phyloP scores from a whole-genome alignment of 2,329 filamentous ascomycete genomes.

The Incumbomyces lentus region DNA sequence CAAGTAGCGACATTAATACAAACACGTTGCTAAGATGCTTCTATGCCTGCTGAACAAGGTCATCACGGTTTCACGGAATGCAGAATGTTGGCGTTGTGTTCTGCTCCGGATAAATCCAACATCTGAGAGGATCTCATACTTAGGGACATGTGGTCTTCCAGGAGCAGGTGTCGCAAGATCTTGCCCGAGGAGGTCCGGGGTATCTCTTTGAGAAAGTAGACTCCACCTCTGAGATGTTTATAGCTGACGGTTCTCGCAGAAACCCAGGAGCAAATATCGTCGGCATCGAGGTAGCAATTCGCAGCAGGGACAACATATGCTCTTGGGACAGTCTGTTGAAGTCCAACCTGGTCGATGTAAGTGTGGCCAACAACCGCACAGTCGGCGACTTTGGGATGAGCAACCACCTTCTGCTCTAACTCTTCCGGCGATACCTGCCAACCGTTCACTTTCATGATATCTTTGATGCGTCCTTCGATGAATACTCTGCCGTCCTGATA shows the following conservation, averaged over 20 bases:
- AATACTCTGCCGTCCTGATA: constrained; percentile 29
- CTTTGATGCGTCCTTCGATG: constrained; percentile 34
- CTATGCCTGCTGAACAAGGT: too few relatives aligned
- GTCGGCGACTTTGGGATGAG: constrained; percentile 34
- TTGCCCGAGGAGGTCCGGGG: constrained; percentile 42
- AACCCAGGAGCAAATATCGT: constrained; percentile 24
- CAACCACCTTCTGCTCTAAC: constrained; percentile 33
- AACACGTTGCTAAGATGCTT: too few relatives aligned
- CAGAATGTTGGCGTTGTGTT: too few relatives aligned
- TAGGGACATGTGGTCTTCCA: background rate
- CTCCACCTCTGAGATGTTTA: constrained; percentile 38
- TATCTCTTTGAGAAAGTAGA: constrained; percentile 40
- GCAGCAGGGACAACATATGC: constrained; percentile 35
- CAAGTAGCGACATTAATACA: too few relatives aligned
- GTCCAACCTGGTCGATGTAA: constrained; percentile 23
- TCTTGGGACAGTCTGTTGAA: constrained; percentile 28
- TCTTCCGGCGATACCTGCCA: constrained; percentile 42
- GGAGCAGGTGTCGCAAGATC: constrained; percentile 28
- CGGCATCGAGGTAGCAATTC: constrained; percentile 10
- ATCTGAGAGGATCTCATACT: too few relatives aligned
- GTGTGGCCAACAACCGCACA: constrained; percentile 36
- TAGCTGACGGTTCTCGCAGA: constrained; percentile 33
- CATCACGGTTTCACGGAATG: too few relatives aligned
- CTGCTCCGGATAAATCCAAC: too few relatives aligned
- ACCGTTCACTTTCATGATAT: constrained; percentile 36